Evolutionary conservation across 176 grass and related monocot genomes (phyloP), one percentile per base, ranked within the genome.

Genomic region (Zoysia pacifica): DNA sequence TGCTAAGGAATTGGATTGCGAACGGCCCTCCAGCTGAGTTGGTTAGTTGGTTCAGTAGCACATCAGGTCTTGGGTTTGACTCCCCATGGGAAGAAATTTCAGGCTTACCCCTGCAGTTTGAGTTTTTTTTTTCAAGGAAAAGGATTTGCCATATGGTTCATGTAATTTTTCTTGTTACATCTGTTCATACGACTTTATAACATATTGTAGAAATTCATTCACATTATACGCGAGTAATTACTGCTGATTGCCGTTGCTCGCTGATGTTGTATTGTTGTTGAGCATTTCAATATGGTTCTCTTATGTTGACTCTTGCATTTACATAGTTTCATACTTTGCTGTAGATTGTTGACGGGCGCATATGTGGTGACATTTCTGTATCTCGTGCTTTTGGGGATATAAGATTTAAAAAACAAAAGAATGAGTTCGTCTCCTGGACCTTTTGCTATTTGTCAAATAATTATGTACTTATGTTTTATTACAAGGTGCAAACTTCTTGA

Each of bases 361-460:
- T 98, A 87, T 98, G 96, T 91, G 96, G 96, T 61, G 96, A 98
- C 68, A 92, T 98, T 50, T 92, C 96, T 65, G 92, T 98, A 60
- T 93, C 96, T 8, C 96, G 96, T 79, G 86, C 96, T 83, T 98
- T 98, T 87, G 96, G 96, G 55, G 96, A 98, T 18, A 94, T 98
- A 69, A 87, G 92, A 83, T 98, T 91, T 82, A 98, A 98, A 81
- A 93, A 84, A 51, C 83, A 75, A 74, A 94, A 95, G 64, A 88
- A 95, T 82, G 96, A 98, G 96, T 98, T 89, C 44, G 92, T 98
- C n/a, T 64, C 82, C 93, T 67, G 48, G 82, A 85, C 70, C 86
- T 58, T 66, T 37, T 73, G 16, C 28, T 85, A 43, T 87, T 56
- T 82, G 36, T 86, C 11, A 62, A 18, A 4, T 28, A 28, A 48